Evolutionary conservation across 2,329 filamentous ascomycete species (phyloP), one percentile per base, ranked within the genome.

Genomic region (Penicillium sp.): DNA sequence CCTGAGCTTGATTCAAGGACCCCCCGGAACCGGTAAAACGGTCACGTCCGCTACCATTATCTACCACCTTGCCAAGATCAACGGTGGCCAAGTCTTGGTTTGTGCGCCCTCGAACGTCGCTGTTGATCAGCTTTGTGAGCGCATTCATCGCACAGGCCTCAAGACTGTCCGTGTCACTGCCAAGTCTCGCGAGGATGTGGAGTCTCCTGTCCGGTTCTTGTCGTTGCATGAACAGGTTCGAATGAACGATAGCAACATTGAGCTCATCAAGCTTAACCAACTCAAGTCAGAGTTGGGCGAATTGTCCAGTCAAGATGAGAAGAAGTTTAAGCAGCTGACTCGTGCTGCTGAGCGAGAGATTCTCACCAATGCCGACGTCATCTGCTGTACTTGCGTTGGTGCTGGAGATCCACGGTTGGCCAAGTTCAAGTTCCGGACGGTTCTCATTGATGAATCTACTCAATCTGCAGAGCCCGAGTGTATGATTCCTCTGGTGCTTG

Each of bases 31-130:
- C 4, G 94, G 94, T 69, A 99, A 99, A 81, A 99, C 94, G 0
- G 94, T 99, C 58, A 99, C 94, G 16, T 99, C 94, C 35, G 94
- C 94, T 33, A 99, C 94, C 1, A 96, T 99, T 71, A 99, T 99
- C 70, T 97, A 97, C 69, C 94, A 99, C 71, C 81, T 99, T 58
- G 91, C 91, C 63, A 97, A 96, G 77, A 89, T 95, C 74, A 97
- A 92, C 65, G 91, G 89, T 61, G 91, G 92, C 54, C 94, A 96
- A 68, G 93, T 99, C 3, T 81, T 99, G 35, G 94, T 99, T 47
- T 99, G 94, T 67, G 94, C 94, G 16, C 94, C 94, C 0, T 99
- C 94, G 50, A 99, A 99, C 80, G 94, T 99, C 61, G 94, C 94
- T 8, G 94, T 99, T 26, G 94, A 99, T 68, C 94, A 99, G 74